Base-by-base conservation (phyloP, 306 rosid genomes). In the Fagus sylvatica region DNA sequence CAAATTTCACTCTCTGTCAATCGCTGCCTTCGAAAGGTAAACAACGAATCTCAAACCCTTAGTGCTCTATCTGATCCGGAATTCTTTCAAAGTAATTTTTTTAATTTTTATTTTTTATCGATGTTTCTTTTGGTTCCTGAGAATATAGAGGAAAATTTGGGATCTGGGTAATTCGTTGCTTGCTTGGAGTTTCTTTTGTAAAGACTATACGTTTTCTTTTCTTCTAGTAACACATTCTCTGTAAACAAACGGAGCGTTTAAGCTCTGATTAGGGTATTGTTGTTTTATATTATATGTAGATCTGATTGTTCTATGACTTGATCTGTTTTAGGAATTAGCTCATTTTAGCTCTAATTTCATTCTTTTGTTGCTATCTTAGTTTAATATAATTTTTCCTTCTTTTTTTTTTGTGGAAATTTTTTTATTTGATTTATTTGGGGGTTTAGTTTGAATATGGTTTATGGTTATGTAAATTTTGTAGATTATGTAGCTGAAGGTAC, bases 21-120 rank as follows among this genome's bases (percentile, higher is more conserved):
- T 34, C 49, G 19, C 70, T 54, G 74, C 83, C 82, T 7, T 43
- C 48, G 10, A 80, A 67, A 85, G 91, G 91, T 88, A 22, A 53
- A 75, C 37, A 62, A 4, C 34, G 37, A 53, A 33, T 48, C 32
- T 64, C 73, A 1, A 11, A 15, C 13, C 6, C 30, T 70, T 65
- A 1, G 0, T 59, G 34, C 65, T 82, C 80, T n/a, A 56, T 69
- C 54, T 37, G 65, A 39, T 73, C 5, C n/a, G 0, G 48, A 3
- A 40, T 69, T 28, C 17, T 13, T 49, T 65, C 33, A 51, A 6
- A 53, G 0, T 46, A 1, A 8, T 8, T 41, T 0, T 42, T 0
- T 11, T 10, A 5, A 5, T 7, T 46, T 46, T 46, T 9, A 22
- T 2, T 0, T 0, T 13, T 6, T 15, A 12, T 72, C 66, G 36